phyloP scores from a whole-genome alignment of 108 stramenopile species.

The Skeletonema grethae region DNA sequence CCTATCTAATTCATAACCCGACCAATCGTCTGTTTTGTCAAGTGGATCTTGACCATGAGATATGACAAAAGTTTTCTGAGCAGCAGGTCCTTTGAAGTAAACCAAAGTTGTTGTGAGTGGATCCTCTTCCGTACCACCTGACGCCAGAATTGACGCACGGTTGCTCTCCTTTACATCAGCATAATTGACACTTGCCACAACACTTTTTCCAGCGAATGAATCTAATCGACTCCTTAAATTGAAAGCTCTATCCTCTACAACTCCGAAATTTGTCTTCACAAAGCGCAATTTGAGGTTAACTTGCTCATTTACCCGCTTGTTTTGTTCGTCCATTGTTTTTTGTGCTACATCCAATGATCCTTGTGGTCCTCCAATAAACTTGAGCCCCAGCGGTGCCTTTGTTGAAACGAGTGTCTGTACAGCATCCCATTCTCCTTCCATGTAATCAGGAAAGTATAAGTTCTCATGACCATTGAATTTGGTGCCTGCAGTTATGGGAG shows the following conservation, averaged over 20 bases:
- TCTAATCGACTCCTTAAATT: constrained; percentile 67
- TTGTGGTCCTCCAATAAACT: constrained; percentile 77
- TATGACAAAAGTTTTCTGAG: constrained; percentile 78
- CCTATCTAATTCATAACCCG: constrained; percentile 72
- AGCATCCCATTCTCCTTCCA: constrained; percentile 79
- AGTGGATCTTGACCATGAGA: constrained; percentile 55
- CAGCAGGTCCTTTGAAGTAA: constrained; percentile 83
- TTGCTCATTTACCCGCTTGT: constrained; percentile 43
- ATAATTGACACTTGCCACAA: constrained; percentile 81
- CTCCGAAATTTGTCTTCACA: constrained; percentile 62
- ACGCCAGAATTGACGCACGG: constrained; percentile 59
- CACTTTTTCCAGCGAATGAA: constrained; percentile 70
- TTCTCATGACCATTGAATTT: constrained; percentile 72
- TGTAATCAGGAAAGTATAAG: constrained; percentile 61
- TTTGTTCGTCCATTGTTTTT: constrained; percentile 60
- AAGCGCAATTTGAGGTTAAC: constrained; percentile 46
- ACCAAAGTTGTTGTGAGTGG: constrained; percentile 76
- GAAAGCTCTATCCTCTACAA: constrained; percentile 77
- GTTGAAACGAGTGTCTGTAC: constrained; percentile 68
- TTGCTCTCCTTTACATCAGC: constrained; percentile 76
- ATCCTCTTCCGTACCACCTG: constrained; percentile 69
- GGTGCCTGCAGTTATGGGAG: constrained; percentile 57
- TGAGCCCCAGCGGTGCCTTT: constrained; percentile 68
- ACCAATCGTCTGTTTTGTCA: constrained; percentile 44
- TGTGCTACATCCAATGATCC: constrained; percentile 61